Conservation (phyloP, 495 filamentous ascomycete genomes). For the Parathielavia hyrcaniae region DNA sequence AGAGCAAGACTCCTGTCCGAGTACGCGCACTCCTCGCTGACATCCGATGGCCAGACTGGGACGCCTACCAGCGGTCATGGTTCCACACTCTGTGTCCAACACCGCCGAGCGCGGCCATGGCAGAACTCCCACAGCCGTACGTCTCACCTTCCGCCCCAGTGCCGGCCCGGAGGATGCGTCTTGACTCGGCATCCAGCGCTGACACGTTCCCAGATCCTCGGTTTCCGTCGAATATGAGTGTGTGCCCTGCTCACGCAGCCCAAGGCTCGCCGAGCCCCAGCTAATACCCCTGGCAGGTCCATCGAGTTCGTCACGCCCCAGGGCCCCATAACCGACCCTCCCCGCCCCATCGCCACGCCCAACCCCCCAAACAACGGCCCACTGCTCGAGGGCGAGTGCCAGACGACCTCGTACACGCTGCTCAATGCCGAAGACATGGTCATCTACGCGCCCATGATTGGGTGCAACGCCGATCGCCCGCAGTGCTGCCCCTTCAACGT, state of each 20-base stretch:
- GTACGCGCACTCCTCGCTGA: neutral
- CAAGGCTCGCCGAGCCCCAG: too few species aligned
- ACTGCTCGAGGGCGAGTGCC: constrained; percentile 19
- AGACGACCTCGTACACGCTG: constrained; percentile 22
- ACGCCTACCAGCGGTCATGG: constrained; percentile 24
- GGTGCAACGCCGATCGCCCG: constrained; percentile 22
- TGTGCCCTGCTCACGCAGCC: neutral
- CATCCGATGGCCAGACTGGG: constrained; percentile 17
- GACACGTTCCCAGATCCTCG: constrained; percentile 9
- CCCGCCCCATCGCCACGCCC: constrained; percentile 2
- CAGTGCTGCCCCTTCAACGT: constrained; percentile 28
- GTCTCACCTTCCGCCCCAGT: neutral
- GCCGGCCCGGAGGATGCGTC: too few species aligned
- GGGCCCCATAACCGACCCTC: constrained; percentile 11
- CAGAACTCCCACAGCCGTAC: constrained; percentile 18
- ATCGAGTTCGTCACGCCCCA: constrained; percentile 10
- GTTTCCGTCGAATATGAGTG: constrained; percentile 19
- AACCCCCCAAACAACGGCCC: constrained; percentile 14
- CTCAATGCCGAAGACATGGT: constrained; percentile 20
- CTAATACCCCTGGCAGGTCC: constrained; percentile 9
- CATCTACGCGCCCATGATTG: constrained; percentile 24
- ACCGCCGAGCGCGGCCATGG: constrained; percentile 22
- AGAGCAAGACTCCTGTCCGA: neutral
- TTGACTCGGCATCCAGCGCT: neutral
- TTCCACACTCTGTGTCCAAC: constrained; percentile 17